Base-by-base conservation (phyloP, 352 stramenopile genomes). In the Pythium graminicola region DNA sequence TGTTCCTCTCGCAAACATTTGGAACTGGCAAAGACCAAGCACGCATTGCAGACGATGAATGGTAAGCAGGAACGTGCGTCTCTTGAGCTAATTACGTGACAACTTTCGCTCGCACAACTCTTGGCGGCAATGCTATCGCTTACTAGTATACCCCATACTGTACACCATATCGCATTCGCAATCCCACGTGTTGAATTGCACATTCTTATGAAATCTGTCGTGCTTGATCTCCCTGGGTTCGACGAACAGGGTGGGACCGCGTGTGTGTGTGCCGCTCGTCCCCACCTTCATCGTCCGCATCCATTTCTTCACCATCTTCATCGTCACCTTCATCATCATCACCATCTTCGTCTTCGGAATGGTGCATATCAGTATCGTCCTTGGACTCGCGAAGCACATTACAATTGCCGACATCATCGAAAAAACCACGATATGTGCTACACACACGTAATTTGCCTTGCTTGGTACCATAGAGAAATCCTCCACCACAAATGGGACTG, bases 401-500 rank as follows among this genome's bases (percentile, higher is more conserved):
- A 55, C 81, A 90, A 56, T 93, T 93, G 23, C 79, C 68, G 38
- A 83, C 70, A 29, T 91, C 80, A 14, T 88, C 67, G 41, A 81
- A 91, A 16, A 75, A 64, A 2, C 80, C 82, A 13, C 82, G 80
- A 53, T 86, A 93, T 1, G 72, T 85, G 54, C 64, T 84, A 57
- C 80, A 93, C 9, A 98, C 78, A 42, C 94, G 73, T 8, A 98
- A 77, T 55, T 96, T 91, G 27, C 96, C 96, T 64, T 98, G 93
- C 50, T 98, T 98, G 14, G 95, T 98, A 42, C 96, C 96, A 70
- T 99, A 99, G n/a, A 98, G 78, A 65, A 99, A 98, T 3, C 96
- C 96, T 48, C 93, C 81, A 17, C 95, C 96, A 42, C 90, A 95
- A 51, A 98, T 88, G 7, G 95, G 95, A 74, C 98, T 97, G 68